A percentile compares a stretch with the other conserved stretches of the same genome.
Conservation (phyloP, 2,329 filamentous ascomycete species). For the Chaetomium globosum region DNA sequence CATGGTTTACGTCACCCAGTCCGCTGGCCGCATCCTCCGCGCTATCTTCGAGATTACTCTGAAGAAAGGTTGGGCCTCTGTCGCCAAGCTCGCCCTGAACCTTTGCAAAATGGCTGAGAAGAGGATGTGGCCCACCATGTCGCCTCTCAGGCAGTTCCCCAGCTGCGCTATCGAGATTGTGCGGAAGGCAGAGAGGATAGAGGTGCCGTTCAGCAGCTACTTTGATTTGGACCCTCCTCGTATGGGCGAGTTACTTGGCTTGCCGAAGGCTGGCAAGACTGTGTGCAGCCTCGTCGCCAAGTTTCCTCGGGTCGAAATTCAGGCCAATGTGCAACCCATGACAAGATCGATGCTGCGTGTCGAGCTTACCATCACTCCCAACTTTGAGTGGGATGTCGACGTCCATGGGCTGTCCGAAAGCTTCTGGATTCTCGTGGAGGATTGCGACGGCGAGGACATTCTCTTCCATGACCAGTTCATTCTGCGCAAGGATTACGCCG, state of each 20-base stretch:
- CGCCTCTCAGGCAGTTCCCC: slow-evolving; percentile 87
- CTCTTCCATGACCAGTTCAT: slow-evolving; percentile 94
- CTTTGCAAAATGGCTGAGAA: slow-evolving; percentile 99
- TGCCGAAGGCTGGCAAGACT: slow-evolving; percentile 82
- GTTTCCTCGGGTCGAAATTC: slow-evolving; percentile 88
- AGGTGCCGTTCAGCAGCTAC: slow-evolving; percentile 90
- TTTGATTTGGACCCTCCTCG: slow-evolving; percentile 95
- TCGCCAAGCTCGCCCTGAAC: slow-evolving; percentile 88
- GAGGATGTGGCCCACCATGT: slow-evolving; percentile 99
- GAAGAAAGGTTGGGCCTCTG: slow-evolving; percentile 93
- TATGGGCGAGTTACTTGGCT: slow-evolving; percentile 90
- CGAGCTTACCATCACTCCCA: slow-evolving; percentile 87
- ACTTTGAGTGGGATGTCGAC: slow-evolving; percentile 92
- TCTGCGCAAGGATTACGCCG: slow-evolving; percentile 84
- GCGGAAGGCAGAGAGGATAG: slow-evolving; percentile 90
- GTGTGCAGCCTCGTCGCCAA: slow-evolving; percentile 88
- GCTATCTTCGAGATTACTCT: slow-evolving; percentile 97
- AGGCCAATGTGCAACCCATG: slow-evolving; percentile 91
- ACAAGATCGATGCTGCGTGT: slow-evolving; percentile 90
- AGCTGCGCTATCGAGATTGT: slow-evolving; percentile 81
- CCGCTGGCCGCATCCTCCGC: slow-evolving; percentile 90
- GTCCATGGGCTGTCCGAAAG: slow-evolving; percentile 86
- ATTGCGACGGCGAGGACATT: slow-evolving; percentile 95
- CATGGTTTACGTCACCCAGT: slow-evolving; percentile 98
- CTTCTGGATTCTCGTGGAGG: slow-evolving; percentile 97